Evolutionary conservation across 2,329 filamentous ascomycete genomes (phyloP).

Genomic region (Fusarium poae): DNA sequence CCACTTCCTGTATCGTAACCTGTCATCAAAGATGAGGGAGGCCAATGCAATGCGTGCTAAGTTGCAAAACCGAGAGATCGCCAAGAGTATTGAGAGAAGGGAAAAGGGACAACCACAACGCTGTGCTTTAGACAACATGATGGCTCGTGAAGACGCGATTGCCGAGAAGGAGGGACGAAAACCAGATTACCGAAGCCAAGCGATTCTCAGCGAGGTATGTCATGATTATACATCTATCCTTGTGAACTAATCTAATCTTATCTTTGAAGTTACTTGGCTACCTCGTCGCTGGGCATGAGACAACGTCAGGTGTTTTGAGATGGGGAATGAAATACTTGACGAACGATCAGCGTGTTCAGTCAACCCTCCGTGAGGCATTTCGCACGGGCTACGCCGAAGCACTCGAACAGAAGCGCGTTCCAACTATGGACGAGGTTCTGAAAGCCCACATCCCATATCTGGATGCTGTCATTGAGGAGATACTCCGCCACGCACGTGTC

Average conservation of each 20-base stretch:
- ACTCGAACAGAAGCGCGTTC: conserved; percentile 31
- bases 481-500: conserved; percentile 49
- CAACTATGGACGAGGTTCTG: conserved; percentile 49
- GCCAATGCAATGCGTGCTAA: conserved; percentile 8
- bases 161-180: conserved; percentile 50
- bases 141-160: conserved; percentile 49
- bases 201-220: conserved; percentile 53
- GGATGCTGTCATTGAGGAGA: conserved; percentile 56
- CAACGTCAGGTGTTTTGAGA: conserved; percentile 39
- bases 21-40: conserved; percentile 15
- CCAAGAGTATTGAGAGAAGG: conserved; percentile 29
- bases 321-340: conserved; percentile 47
- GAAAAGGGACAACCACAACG: conserved; percentile 7
- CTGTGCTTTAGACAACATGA: conserved; percentile 50
- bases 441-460: conserved; percentile 51
- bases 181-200: conserved; percentile 49
- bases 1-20: conserved; percentile 34
- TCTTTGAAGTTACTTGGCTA: conserved; percentile 40
- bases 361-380: conserved; percentile 45
- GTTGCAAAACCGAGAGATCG: conserved; percentile 31
- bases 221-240: accelerated
- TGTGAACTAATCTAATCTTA: neutral
- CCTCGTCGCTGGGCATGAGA: conserved; percentile 47
- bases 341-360: conserved; percentile 45
- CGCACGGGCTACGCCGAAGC: conserved; percentile 40